phyloP scores from a whole-genome alignment of 805 yeast species.

The Millerago galiae region DNA sequence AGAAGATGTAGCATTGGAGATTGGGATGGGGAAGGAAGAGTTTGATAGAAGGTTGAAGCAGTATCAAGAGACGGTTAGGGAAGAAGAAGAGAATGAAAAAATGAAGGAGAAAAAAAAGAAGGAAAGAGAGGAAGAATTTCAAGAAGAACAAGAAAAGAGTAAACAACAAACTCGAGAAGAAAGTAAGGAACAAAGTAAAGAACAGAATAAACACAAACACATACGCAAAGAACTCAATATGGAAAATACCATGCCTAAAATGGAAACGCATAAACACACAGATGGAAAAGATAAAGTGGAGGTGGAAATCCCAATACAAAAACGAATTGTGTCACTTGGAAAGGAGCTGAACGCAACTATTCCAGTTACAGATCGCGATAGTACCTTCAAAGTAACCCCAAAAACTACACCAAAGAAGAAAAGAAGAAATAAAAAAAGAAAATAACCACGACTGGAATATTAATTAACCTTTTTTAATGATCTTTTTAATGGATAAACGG shows the following conservation, averaged over 20 bases:
- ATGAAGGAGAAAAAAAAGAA: neutral
- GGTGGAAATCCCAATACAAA: too few relatives aligned
- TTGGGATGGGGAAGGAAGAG: slow-evolving; percentile 19
- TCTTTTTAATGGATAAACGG: too few relatives aligned
- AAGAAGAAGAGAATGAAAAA: slow-evolving; percentile 4
- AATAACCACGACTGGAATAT: too few relatives aligned
- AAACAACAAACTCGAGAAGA: too few relatives aligned
- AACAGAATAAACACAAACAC: too few relatives aligned
- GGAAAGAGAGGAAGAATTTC: neutral
- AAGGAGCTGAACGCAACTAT: slow-evolving; percentile 19
- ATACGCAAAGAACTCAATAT: too few relatives aligned
- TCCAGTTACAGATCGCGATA: slow-evolving; percentile 13
- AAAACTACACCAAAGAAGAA: neutral
- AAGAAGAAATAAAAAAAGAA: neutral
- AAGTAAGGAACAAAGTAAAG: too few relatives aligned
- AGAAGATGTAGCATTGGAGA: slow-evolving; percentile 30
- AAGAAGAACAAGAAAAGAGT: too few relatives aligned
- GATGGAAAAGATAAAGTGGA: slow-evolving; percentile 7
- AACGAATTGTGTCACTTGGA: slow-evolving; percentile 15
- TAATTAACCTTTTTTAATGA: too few relatives aligned
- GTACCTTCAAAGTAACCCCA: too few relatives aligned
- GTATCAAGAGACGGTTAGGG: too few relatives aligned
- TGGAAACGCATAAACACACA: slow-evolving; percentile 10
- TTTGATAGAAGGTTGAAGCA: slow-evolving; percentile 14
- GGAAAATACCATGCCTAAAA: too few relatives aligned